Evolutionary conservation across 2,329 filamentous ascomycete species (phyloP), one percentile per base, ranked within the genome.

Genomic region (Cucurbitaria berberidis): DNA sequence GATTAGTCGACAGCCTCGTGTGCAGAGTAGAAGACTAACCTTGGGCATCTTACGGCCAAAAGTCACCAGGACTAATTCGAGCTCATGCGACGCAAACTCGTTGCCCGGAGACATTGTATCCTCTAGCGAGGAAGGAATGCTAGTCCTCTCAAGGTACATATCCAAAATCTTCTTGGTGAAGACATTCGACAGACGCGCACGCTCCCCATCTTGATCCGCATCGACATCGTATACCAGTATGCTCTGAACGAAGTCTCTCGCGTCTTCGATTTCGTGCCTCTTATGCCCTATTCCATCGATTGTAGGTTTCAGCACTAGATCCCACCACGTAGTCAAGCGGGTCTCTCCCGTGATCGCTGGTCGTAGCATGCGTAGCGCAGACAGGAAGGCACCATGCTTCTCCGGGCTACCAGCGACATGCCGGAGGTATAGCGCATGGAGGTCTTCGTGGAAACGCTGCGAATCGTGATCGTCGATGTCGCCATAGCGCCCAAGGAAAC

Each of bases 371-470:
- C 84, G 82, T 49, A 93, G 76, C 40, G 90, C 81, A 44, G 83
- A 82, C 16, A 93, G 80, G 74, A 93, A 95, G n/a, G 85, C 77
- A 8, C 84, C 85, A 68, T 84, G 83, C 61, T 85, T 84, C 45
- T 81, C 72, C 2, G 83, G 77, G 21, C 80, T 79, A 29, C 82
- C 81, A 21, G 80, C 79, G 53, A 93, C 84, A 59, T 85, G 80
- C 66, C 83, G 86, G 52, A 87, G 81, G 76, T 88, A 91, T 48
- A 90, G 81, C 21, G 80, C 75, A 35, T 88, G 77, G 7, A 95
- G 81, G 63, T 92, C 89, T 35, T 91, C 89, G 57, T 91, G 86
- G 45, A 92, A 80, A 51, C 87, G 85, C 60, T 90, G 88, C n/a
- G 86, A 82, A 35, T 86, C 81, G 50, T 81, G 76, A 45, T 91